Evolutionary conservation across 805 yeast species (phyloP).

Genomic region (Blastobotrys robertii): DNA sequence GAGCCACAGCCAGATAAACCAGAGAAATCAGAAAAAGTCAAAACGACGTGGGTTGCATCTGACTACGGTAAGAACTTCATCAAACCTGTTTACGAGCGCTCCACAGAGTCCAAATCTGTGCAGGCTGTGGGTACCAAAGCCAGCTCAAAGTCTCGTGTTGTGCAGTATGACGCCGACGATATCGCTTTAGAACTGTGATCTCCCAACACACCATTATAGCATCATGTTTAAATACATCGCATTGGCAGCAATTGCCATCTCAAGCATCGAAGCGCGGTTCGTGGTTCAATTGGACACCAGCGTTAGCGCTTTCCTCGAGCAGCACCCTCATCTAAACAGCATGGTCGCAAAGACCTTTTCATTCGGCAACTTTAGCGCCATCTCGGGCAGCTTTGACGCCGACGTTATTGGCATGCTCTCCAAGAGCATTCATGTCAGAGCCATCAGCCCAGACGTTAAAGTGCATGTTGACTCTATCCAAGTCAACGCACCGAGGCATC

Average conservation of each 20-base stretch:
- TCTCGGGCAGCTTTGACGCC: constrained; percentile 51
- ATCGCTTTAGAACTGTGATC: no score
- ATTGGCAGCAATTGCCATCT: no score
- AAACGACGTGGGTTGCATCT: constrained; percentile 11
- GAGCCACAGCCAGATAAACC: neutral
- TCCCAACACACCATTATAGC: no score
- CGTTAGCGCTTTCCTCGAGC: constrained; percentile 18
- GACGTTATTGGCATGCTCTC: constrained; percentile 35
- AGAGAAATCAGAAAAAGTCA: neutral
- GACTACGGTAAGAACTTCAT: constrained; percentile 13
- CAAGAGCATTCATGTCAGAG: constrained; percentile 23
- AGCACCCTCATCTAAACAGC: constrained; percentile 37
- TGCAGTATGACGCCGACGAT: no score
- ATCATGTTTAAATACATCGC: no score
- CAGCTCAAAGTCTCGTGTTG: no score
- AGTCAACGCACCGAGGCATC: constrained; percentile 43
- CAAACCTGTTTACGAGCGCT: constrained; percentile 9
- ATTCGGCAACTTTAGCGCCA: constrained; percentile 63
- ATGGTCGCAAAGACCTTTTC: constrained; percentile 43
- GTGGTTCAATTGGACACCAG: constrained; percentile 19
- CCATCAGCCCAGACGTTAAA: constrained; percentile 55
- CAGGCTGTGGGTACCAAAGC: neutral
- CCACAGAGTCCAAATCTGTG: neutral
- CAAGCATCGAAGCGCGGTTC: constrained; percentile 1
- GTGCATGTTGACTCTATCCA: constrained; percentile 47